A percentile compares a stretch with the other conserved stretches of the same genome.
Evolutionary conservation across 805 yeast species (phyloP).

Genomic region (Candida anglica): DNA sequence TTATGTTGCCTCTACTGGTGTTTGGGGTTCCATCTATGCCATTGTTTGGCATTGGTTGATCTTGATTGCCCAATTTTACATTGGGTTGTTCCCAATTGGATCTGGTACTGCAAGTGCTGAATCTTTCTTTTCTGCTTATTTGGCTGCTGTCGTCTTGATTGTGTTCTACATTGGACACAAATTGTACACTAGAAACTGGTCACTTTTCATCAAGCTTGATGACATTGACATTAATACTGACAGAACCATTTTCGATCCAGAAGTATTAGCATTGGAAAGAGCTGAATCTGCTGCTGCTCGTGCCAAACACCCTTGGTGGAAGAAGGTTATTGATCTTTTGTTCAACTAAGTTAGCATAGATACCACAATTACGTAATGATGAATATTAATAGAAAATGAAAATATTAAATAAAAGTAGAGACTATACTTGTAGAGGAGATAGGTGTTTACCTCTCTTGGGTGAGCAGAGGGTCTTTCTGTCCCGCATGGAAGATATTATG

Average conservation of each 20-base stretch:
- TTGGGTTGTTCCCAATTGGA: conserved; percentile 38
- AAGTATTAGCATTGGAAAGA: conserved; percentile 27
- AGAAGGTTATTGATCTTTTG: conserved; percentile 11
- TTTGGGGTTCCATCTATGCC: conserved; percentile 35
- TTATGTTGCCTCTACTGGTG: conserved; percentile 36
- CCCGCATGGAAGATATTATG: too few species aligned
- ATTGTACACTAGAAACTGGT: conserved; percentile 28
- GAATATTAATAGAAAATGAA: too few species aligned
- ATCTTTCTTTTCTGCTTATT: conserved; percentile 29
- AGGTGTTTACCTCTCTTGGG: too few species aligned
- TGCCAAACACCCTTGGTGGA: conserved; percentile 13
- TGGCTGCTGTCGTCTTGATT: conserved; percentile 30
- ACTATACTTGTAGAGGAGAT: too few species aligned
- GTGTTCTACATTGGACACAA: conserved; percentile 30
- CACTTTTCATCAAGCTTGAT: conserved; percentile 9
- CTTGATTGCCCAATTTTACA: conserved; percentile 42
- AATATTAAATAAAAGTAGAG: too few species aligned
- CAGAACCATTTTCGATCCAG: conserved; percentile 28
- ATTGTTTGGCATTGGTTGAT: conserved; percentile 27
- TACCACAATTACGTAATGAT: conserved; percentile 16
- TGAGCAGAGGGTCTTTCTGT: too few species aligned
- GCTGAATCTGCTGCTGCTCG: conserved; percentile 19
- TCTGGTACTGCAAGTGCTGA: conserved; percentile 20
- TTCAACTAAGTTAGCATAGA: conserved; percentile 6
- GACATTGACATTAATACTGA: not conserved